These are phyloP conservation scores for Clarireedia monteithiana DNA, from an alignment of 2,329 filamentous ascomycete genomes.

Conservation along the genomic window DNA sequence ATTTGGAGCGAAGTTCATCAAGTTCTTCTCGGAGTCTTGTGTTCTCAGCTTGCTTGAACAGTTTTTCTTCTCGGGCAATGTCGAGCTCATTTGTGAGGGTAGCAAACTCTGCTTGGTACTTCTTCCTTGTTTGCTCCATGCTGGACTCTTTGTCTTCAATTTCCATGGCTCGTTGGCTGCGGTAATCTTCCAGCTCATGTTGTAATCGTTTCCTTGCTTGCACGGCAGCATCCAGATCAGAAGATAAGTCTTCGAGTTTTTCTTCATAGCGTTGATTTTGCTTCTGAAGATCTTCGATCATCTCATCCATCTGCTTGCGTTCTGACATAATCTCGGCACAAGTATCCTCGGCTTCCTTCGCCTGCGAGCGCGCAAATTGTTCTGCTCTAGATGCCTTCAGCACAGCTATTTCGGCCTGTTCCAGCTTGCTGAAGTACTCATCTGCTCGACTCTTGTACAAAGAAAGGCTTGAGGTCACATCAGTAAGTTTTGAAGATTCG, in stretches of 20 bases:
- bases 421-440: slow-evolving; percentile 94
- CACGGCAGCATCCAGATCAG: slow-evolving; percentile 75
- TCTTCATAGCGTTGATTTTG: slow-evolving; percentile 87
- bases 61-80: slow-evolving; percentile 81
- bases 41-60: slow-evolving; percentile 80
- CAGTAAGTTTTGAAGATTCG: slow-evolving; percentile 75
- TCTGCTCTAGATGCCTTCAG: slow-evolving; percentile 87
- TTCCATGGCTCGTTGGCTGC: slow-evolving; percentile 88
- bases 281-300: slow-evolving; percentile 82
- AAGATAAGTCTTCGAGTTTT: slow-evolving; percentile 82
- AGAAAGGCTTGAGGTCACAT: slow-evolving; percentile 75
- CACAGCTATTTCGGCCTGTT: slow-evolving; percentile 93
- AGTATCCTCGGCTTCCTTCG: slow-evolving; percentile 83
- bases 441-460: slow-evolving; percentile 89
- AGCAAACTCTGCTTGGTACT: slow-evolving; percentile 91
- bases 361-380: slow-evolving; percentile 86
- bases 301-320: slow-evolving; percentile 79
- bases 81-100: slow-evolving; percentile 88
- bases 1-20: slow-evolving; percentile 89
- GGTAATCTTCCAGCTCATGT: slow-evolving; percentile 95
- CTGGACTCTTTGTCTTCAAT: slow-evolving; percentile 94
- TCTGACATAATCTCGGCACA: slow-evolving; percentile 88
- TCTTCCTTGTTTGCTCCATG: slow-evolving; percentile 94
- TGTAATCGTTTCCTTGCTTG: slow-evolving; percentile 92
- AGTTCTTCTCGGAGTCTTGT: slow-evolving; percentile 87